These are phyloP conservation scores for Mucor circinelloides DNA, from an alignment of 371 early-diverging fungal species.

Conservation along the genomic window DNA sequence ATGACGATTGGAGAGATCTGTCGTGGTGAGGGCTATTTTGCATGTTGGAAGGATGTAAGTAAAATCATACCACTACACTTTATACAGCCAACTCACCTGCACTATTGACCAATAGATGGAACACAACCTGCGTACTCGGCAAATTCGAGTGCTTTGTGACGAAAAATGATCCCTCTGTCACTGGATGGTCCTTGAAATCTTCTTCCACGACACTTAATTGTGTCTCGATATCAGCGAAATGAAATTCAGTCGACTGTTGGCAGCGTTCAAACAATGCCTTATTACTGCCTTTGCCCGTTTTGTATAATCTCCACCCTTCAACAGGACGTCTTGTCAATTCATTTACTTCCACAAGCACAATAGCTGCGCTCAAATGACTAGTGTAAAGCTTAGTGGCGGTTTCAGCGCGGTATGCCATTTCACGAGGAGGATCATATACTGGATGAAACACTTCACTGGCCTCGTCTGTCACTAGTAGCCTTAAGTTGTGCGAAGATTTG, in stretches of 20 bases:
- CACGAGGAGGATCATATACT: slow-evolving; percentile 51
- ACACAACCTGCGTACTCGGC: slow-evolving; percentile 73
- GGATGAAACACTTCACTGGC: slow-evolving; percentile 56
- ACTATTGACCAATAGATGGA: slow-evolving; percentile 66
- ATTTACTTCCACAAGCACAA: slow-evolving; percentile 60
- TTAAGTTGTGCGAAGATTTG: slow-evolving; percentile 70
- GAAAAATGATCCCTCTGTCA: slow-evolving; percentile 74
- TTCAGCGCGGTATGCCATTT: slow-evolving; percentile 71
- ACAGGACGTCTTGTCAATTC: slow-evolving; percentile 42
- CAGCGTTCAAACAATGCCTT: slow-evolving; percentile 69
- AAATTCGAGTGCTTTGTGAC: slow-evolving; percentile 80
- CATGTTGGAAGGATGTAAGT: background rate
- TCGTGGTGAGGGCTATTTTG: slow-evolving; percentile 25
- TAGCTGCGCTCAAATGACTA: slow-evolving; percentile 63
- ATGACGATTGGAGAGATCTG: slow-evolving; percentile 54
- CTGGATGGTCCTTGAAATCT: slow-evolving; percentile 41
- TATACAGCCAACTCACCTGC: slow-evolving; percentile 35
- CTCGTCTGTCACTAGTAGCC: slow-evolving; percentile 59
- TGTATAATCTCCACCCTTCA: slow-evolving; percentile 58
- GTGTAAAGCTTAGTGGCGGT: slow-evolving; percentile 73
- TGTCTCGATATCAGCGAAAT: slow-evolving; percentile 70
- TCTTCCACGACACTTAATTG: slow-evolving; percentile 63
- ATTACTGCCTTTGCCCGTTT: slow-evolving; percentile 65
- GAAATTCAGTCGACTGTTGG: slow-evolving; percentile 75
- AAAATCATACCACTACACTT: background rate